Evolutionary conservation across 768 basidiomycete species (phyloP), one percentile per base, ranked within the genome.

Genomic region (Podaxis sp.): DNA sequence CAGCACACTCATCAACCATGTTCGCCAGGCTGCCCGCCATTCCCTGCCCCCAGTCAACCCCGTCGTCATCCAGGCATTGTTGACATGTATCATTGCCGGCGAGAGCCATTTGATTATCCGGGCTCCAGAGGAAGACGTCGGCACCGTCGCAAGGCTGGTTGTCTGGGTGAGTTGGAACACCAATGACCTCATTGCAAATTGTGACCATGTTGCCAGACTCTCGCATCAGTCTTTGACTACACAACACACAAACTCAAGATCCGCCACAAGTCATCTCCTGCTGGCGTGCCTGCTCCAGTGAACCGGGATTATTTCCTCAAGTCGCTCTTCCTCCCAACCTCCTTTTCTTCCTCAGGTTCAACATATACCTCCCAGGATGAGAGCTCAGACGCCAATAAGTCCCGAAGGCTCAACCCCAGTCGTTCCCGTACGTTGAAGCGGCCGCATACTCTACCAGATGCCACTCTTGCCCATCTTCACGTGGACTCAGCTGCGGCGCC

Each of bases 81-180:
- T 92, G 33, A 80, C 88, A 3, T 89, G 83, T 70, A 76, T 92
- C 52, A 75, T 89, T 39, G 80, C 88, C 2, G 84, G 84, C 1
- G 77, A 87, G 67, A 86, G 82, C 65, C 80, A 90, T 70, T 74
- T 92, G 30, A 78, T 93, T 60, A 75, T 93, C 17, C 80, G 87
- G 49, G 84, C 88, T 1, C 78, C 77, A 11, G 86, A 87, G 65
- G 87, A 90, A 59, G 91, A 92, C 63, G 73, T 91, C 36, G 69
- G 78, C 26, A 70, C 86, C 7, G 84, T 89, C 28, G 79, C 82
- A 38, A 86, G 82, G 68, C 76, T 92, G 39, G 80, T 80, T 12
- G 74, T 79, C 55, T 78, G 86, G 74, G 90, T 91, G 73, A 79
- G 79, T 74, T 61, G 60, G 59, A 63, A 24, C 44, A 13, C 57